Base-by-base conservation (phyloP, 1,284 basidiomycete genomes). In the Tylopilus sp. region DNA sequence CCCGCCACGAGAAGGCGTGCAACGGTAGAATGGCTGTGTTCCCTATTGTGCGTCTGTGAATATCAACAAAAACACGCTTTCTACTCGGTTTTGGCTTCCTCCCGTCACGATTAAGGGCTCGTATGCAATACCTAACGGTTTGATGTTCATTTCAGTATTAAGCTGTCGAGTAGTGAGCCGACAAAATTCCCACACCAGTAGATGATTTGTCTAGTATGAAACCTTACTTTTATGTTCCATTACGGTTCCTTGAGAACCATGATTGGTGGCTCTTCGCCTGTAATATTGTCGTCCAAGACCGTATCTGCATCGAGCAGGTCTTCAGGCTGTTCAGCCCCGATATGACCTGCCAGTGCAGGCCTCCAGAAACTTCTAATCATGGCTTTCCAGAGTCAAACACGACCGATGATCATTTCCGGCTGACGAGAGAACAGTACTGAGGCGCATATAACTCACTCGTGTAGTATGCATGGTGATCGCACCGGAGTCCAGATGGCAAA, bases 341-440 rank as follows among this genome's bases (percentile, higher is more conserved):
- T 88, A 65, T 89, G 89, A 8, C 93, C 93, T 36, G n/a, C n/a
- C n/a, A n/a, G n/a, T n/a, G 92, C 92, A 7, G 91, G 84, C 67
- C 91, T 81, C 93, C 93, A 95, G 19, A 93, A 89, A 61, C 84
- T 91, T 12, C 90, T 90, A 19, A 85, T 85, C 1, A 90, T 91
- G 19, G 92, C 91, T 79, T 97, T 97, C 93, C 95, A 98, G 47
- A 98, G 80, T 26, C 95, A 85, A 39, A 98, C 88, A 19, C 92
- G 87, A 1, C 95, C 96, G 68, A n/a, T n/a, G n/a, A 53, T 98
- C 96, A 69, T 96, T 96, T 7, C 95, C 95, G 3, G 92, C 90
- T 0, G 94, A 95, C 2, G 95, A 94, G 19, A 98, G 83, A 4
- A 97, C 88, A 15, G 96, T 97, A 4, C 96, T 96, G 26, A 74